A percentile compares a stretch with the other conserved stretches of the same genome.
phyloP scores from a whole-genome alignment of 78 protist species.

The Anaeramoeba flamelloides region DNA sequence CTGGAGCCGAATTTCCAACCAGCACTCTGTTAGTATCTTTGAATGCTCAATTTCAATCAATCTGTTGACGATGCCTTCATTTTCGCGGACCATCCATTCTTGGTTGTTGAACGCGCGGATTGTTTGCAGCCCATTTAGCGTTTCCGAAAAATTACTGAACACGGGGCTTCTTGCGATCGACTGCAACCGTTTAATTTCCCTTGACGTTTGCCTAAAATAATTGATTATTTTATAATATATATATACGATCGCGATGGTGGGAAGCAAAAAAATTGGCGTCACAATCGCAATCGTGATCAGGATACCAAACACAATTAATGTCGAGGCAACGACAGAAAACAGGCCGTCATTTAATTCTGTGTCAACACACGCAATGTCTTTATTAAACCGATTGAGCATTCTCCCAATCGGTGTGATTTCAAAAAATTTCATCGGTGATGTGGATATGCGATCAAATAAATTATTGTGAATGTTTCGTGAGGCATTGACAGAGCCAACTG shows the following conservation, averaged over 20 bases:
- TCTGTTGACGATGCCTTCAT: not conserved
- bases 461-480: constrained; percentile 5
- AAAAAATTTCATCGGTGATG: constrained; percentile 11
- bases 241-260: too few relatives aligned
- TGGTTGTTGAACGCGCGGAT: not conserved
- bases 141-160: constrained; percentile 12
- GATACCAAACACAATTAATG: too few relatives aligned
- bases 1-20: not conserved
- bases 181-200: not conserved
- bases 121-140: constrained; percentile 5
- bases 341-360: too few relatives aligned
- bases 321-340: too few relatives aligned
- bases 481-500: too few relatives aligned
- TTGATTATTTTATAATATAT: not conserved
- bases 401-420: constrained; percentile 55
- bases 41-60: not conserved
- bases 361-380: constrained; percentile 44
- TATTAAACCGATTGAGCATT: constrained; percentile 78
- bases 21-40: not conserved
- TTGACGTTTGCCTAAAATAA: not conserved
- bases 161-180: constrained; percentile 14
- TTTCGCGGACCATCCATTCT: not conserved
- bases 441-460: not conserved
- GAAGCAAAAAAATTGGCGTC: too few relatives aligned
- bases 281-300: too few relatives aligned